A percentile compares a stretch with the other conserved stretches of the same genome.
Conservation (phyloP, 805 yeast species). For the Lachancea cidri region DNA sequence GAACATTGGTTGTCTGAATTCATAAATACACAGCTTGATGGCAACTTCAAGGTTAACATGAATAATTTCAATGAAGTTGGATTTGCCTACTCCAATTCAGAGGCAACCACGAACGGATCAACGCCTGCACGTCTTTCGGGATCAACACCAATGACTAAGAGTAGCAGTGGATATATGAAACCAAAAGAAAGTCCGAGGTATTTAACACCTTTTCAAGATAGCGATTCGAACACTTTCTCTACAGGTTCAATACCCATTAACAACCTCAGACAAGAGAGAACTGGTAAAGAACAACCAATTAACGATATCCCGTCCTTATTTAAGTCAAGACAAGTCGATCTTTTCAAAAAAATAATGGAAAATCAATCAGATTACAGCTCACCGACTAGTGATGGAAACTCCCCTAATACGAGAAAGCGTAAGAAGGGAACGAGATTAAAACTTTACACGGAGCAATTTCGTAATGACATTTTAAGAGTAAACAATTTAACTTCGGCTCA, state of each 20-base stretch:
- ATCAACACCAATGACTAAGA: conserved; percentile 2
- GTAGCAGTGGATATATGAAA: background rate
- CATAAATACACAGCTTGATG: conserved; percentile 59
- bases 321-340: conserved; percentile 60
- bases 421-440: conserved; percentile 19
- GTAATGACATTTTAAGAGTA: conserved; percentile 47
- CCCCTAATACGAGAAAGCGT: conserved; percentile 2
- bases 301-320: conserved; percentile 54
- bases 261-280: no score
- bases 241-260: no score
- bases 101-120: conserved; percentile 4
- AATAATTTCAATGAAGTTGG: conserved; percentile 54
- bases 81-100: conserved; percentile 30
- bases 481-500: conserved; percentile 53
- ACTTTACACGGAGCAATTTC: conserved; percentile 46
- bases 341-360: conserved; percentile 43
- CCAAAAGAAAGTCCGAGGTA: background rate
- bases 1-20: conserved; percentile 63
- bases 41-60: conserved; percentile 44
- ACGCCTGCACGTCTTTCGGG: conserved; percentile 2
- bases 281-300: background rate
- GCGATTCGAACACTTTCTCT: background rate
- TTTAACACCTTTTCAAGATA: background rate
- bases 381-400: conserved; percentile 3
- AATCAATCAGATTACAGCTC: conserved; percentile 8